Evolutionary conservation across 23 red algal species (phyloP).

Genomic region (Gracilaria gracilis): DNA sequence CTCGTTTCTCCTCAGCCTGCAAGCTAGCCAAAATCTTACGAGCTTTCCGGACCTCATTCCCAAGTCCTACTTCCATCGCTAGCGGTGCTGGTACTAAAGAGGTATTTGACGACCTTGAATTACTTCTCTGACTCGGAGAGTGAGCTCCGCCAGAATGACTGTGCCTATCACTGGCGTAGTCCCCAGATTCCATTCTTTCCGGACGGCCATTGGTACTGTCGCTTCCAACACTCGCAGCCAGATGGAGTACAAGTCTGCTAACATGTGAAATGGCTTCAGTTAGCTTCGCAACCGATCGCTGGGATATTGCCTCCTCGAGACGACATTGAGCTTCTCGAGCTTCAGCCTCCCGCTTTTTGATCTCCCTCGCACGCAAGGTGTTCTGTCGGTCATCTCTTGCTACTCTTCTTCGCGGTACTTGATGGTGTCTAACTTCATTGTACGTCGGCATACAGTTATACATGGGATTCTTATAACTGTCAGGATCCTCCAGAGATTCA

Average conservation of each 20-base stretch:
- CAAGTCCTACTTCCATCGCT: constrained; percentile 71
- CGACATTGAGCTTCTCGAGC: constrained; percentile 81
- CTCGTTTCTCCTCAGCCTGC: constrained; percentile 69
- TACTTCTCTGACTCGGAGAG: neutral
- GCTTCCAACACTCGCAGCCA: constrained; percentile 64
- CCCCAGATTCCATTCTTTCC: neutral
- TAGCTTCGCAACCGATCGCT: constrained; percentile 81
- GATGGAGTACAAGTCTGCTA: constrained; percentile 90
- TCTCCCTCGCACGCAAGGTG: constrained; percentile 66
- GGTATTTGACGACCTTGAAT: neutral
- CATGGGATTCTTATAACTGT: neutral
- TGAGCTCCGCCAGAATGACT: constrained; percentile 32
- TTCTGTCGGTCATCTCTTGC: constrained; percentile 71
- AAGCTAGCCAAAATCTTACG: constrained; percentile 66
- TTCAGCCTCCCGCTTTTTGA: constrained; percentile 80
- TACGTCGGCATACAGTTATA: neutral
- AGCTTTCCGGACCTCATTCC: constrained; percentile 79
- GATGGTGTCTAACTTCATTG: neutral
- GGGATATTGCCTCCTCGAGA: constrained; percentile 85
- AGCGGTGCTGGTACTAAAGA: constrained; percentile 26
- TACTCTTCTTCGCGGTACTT: constrained; percentile 18
- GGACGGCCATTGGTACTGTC: constrained; percentile 10
- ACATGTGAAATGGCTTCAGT: constrained; percentile 92
- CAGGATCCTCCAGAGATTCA: neutral
- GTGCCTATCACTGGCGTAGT: neutral